Evolutionary conservation across 257 asterid species (phyloP).

Genomic region (Echites panduratus): DNA sequence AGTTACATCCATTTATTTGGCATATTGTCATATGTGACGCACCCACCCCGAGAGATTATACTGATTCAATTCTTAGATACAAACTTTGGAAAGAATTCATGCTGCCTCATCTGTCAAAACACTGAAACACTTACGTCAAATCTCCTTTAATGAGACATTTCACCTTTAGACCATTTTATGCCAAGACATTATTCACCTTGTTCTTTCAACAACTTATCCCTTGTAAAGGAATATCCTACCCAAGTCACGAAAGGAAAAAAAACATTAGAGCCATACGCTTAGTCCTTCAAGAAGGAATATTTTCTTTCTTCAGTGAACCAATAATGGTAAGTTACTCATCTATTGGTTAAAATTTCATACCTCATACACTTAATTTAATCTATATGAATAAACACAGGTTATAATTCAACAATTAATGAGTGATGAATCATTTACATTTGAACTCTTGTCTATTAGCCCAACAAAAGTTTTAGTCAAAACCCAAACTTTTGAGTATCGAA

Average conservation of each 20-base stretch:
- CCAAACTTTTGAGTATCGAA: no score
- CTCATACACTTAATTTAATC: neutral
- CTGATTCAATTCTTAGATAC: neutral
- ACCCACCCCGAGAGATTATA: neutral
- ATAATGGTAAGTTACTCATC: no score
- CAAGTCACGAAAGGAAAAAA: neutral
- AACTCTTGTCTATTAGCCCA: neutral
- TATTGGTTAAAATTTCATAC: no score
- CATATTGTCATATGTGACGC: neutral
- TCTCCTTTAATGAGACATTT: no score
- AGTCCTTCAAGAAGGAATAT: no score
- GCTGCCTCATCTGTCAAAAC: neutral
- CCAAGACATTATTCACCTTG: neutral
- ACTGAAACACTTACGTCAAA: neutral
- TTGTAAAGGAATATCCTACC: neutral
- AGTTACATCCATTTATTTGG: neutral
- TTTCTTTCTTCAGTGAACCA: neutral
- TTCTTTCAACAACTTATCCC: neutral
- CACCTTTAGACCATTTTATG: no score
- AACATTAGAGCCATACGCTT: neutral
- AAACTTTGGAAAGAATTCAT: neutral
- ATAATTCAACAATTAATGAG: neutral
- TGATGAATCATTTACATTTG: neutral
- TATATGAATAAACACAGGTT: neutral
- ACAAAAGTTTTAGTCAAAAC: no score